Evolutionary conservation across 495 filamentous ascomycete species (phyloP).

Genomic region (Opeltia flavorubescens): DNA sequence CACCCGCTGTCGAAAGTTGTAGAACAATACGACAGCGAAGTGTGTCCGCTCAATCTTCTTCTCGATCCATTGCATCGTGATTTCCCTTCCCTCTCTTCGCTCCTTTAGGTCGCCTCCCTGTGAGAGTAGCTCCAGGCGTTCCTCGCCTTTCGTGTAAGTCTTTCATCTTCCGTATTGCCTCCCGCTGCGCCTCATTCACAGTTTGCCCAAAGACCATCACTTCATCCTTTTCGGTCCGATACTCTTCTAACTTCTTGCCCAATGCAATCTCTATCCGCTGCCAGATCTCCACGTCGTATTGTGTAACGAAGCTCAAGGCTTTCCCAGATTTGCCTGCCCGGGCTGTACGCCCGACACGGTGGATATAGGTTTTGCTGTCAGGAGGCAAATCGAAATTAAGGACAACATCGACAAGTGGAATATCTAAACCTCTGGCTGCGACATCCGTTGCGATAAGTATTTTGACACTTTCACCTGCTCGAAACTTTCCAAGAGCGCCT

Average conservation of each 20-base stretch:
- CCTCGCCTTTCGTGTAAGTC: constrained; percentile 62
- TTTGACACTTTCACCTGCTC: constrained; percentile 46
- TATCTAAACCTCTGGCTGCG: constrained; percentile 87
- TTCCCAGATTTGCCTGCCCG: constrained; percentile 78
- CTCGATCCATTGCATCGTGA: constrained; percentile 71
- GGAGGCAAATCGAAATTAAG: constrained; percentile 74
- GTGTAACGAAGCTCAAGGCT: constrained; percentile 68
- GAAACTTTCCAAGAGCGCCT: constrained; percentile 79
- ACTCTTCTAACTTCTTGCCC: constrained; percentile 58
- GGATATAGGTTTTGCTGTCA: constrained; percentile 86
- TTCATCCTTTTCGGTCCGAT: constrained; percentile 60
- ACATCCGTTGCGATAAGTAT: constrained; percentile 96
- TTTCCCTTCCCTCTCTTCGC: constrained; percentile 39
- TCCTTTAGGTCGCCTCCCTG: constrained; percentile 28
- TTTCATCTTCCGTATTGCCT: constrained; percentile 74
- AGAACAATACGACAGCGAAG: too few relatives aligned
- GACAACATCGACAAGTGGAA: constrained; percentile 79
- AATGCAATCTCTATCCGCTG: constrained; percentile 72
- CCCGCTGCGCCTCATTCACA: constrained; percentile 72
- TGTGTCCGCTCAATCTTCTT: constrained; percentile 48
- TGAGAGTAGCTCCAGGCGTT: constrained; percentile 44
- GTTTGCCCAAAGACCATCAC: constrained; percentile 70
- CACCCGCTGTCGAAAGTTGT: too few relatives aligned
- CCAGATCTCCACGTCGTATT: constrained; percentile 86
- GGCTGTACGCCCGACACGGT: constrained; percentile 87